Base-by-base conservation (phyloP, 2,329 filamentous ascomycete genomes). In the Cladophialophora exuberans region DNA sequence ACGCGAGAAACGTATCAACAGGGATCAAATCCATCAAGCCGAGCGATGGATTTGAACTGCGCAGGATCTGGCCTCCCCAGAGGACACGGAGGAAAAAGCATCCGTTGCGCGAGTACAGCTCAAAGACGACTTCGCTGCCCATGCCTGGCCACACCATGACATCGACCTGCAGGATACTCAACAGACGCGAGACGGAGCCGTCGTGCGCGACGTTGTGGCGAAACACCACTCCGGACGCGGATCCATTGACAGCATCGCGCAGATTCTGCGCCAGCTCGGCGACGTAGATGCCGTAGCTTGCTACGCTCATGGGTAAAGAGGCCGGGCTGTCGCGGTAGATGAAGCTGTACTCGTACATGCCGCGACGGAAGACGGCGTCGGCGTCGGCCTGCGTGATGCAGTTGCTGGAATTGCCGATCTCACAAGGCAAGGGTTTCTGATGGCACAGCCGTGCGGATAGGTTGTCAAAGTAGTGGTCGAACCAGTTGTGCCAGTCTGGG, bases 391-490 rank as follows among this genome's bases (percentile, higher is more conserved):
- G 83, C 2, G 80, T 80, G 35, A 92, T 74, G 66, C 89, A 93
- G 49, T 79, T 77, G 57, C 78, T 78, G 72, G 54, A 70, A 42
- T 64, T 60, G 15, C 77, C 70, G 5, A 80, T 69, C 59, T 80
- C 83, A 72, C 89, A 93, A 0, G 89, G 89, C 0, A 92, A 74
- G 0, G 87, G 82, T 65, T 87, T 89, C 15, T 71, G 74, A 66
- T 94, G 89, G 69, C 89, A 94, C 67, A 90, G 86, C 0, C 89
- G 80, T 0, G 89, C 86, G 0, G 88, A 90, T 1, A 94, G 79
- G 65, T 91, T 94, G 69, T 94, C 90, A 65, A 86, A 94, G 73
- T 94, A 94, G 70, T 91, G 89, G 66, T 94, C 90, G 64, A 88
- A 86, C 61, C 64, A 65, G 25, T 54, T 54, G 45, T 93, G 88